These are phyloP conservation scores for Yamadazyma takamatsuzukensis DNA, from an alignment of 805 yeast genomes.

Conservation along the genomic window DNA sequence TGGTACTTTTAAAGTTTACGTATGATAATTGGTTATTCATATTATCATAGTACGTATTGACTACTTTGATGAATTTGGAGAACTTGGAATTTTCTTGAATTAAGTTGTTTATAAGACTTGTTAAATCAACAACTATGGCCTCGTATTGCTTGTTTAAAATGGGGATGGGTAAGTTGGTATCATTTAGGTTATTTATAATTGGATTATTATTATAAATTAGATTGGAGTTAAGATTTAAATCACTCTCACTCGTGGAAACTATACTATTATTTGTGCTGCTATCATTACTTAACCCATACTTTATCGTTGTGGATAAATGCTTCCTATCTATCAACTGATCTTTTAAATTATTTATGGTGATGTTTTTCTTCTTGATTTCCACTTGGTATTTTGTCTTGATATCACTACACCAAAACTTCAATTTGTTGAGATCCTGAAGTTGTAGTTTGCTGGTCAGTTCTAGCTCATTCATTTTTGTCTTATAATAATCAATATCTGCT, in stretches of 20 bases:
- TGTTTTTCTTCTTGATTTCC: slow-evolving; percentile 29
- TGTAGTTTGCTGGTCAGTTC: slow-evolving; percentile 21
- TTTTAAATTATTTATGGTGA: slow-evolving; percentile 31
- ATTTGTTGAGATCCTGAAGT: slow-evolving; percentile 23
- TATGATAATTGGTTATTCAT: slow-evolving; percentile 24
- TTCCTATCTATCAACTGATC: slow-evolving; percentile 32
- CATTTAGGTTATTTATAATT: slow-evolving; percentile 20
- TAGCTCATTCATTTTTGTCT: slow-evolving; percentile 15
- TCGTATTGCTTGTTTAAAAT: slow-evolving; percentile 26
- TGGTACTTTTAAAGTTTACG: slow-evolving; percentile 4
- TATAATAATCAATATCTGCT: slow-evolving; percentile 14
- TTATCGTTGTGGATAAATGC: slow-evolving; percentile 23
- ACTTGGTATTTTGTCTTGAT: slow-evolving; percentile 30
- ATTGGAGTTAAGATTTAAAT: slow-evolving; percentile 15
- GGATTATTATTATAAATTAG: slow-evolving; percentile 31
- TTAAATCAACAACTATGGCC: slow-evolving; percentile 27
- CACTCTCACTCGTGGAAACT: slow-evolving; percentile 1
- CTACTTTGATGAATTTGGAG: slow-evolving; percentile 23
- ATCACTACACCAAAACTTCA: slow-evolving; percentile 27
- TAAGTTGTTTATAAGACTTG: slow-evolving; percentile 32
- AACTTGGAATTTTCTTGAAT: slow-evolving; percentile 35
- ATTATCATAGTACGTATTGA: slow-evolving; percentile 25
- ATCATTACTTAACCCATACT: slow-evolving; percentile 17
- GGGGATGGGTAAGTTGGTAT: slow-evolving; percentile 11
- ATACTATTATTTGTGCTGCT: neutral